phyloP scores from a whole-genome alignment of 306 rosid genomes.

The Inga laurina region DNA sequence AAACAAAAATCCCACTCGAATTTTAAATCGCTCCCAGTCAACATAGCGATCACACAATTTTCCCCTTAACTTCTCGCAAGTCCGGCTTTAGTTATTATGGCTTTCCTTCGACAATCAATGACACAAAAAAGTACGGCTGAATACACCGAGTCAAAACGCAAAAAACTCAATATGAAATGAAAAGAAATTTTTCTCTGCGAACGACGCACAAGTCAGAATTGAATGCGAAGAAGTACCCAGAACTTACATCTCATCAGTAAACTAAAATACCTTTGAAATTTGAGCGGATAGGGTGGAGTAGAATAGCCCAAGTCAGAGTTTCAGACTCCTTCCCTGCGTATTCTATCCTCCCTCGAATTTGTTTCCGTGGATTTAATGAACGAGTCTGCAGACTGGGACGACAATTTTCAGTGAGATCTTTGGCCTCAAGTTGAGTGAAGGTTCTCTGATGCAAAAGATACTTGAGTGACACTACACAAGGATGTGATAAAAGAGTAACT shows the following conservation, averaged over 20 bases:
- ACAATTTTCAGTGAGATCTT: slow-evolving; percentile 44
- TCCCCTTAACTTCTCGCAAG: slow-evolving; percentile 15
- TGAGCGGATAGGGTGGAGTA: slow-evolving; percentile 17
- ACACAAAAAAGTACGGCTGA: slow-evolving; percentile 17
- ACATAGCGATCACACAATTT: slow-evolving; percentile 18
- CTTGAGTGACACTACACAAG: slow-evolving; percentile 16
- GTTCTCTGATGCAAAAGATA: slow-evolving; percentile 39
- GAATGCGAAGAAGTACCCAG: slow-evolving; percentile 26
- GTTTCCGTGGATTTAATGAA: slow-evolving; percentile 11
- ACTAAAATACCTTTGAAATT: slow-evolving; percentile 28
- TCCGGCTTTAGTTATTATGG: slow-evolving; percentile 23
- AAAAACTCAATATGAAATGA: background rate
- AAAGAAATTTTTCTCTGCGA: background rate
- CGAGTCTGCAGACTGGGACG: background rate
- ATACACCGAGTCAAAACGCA: slow-evolving; percentile 11
- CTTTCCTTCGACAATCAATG: slow-evolving; percentile 24
- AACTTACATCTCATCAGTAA: slow-evolving; percentile 12
- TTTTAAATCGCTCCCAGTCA: slow-evolving; percentile 10
- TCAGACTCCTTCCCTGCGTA: slow-evolving; percentile 19
- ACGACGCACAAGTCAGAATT: slow-evolving; percentile 10
- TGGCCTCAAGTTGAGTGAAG: slow-evolving; percentile 9
- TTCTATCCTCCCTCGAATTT: slow-evolving; percentile 4
- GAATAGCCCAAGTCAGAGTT: slow-evolving; percentile 29
- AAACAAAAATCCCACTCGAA: slow-evolving; percentile 7
- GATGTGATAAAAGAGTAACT: slow-evolving; percentile 3